Base-by-base conservation (phyloP, 257 asterid genomes). In the Solanum virginianum region DNA sequence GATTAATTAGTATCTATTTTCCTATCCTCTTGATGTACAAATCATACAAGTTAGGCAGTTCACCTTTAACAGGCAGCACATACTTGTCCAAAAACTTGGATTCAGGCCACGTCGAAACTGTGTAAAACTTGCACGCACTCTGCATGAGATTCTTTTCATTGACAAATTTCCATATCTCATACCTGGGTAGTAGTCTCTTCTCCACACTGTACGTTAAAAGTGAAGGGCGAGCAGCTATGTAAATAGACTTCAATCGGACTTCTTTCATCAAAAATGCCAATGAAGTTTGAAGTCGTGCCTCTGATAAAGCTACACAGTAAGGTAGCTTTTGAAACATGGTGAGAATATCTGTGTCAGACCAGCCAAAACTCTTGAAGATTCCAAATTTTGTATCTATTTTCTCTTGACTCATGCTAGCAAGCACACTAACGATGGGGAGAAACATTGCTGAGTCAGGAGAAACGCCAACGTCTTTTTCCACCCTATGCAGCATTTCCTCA, bases 281-380 rank as follows among this genome's bases (percentile, higher is more conserved):
- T 8, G 24, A 2, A 43, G 65, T 60, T 24, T 69, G 32, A 17
- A 81, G 15, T 63, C 72, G 74, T 9, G 22, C 26, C 49, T 51
- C 84, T 15, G 89, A 87, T 5, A 60, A 18, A 2, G 22, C 29
- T 15, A 87, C 17, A 70, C 56, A 55, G 8, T 4, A 9, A 60
- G 87, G 89, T 47, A 12, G 72, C 20, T 65, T 65, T 14, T 26
- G 43, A 12, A 80, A 14, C 81, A 85, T 66, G 15, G 59, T 51
- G 5, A 24, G 8, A 13, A 80, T 80, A 20, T 66, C 22, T 3
- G 36, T 49, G 14, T 80, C 85, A 14, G 87, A 47, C 85, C 85
- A 85, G 45, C 81, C 85, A 66, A 85, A 85, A 79, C 87, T 80
- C 87, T 77, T 85, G 32, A 85, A 85, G 39, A 85, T 24, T 53